A percentile compares a stretch with the other conserved stretches of the same genome.
These are phyloP conservation scores for Beauveria varroae DNA, from an alignment of 2,329 filamentous ascomycete genomes.

Conservation along the genomic window DNA sequence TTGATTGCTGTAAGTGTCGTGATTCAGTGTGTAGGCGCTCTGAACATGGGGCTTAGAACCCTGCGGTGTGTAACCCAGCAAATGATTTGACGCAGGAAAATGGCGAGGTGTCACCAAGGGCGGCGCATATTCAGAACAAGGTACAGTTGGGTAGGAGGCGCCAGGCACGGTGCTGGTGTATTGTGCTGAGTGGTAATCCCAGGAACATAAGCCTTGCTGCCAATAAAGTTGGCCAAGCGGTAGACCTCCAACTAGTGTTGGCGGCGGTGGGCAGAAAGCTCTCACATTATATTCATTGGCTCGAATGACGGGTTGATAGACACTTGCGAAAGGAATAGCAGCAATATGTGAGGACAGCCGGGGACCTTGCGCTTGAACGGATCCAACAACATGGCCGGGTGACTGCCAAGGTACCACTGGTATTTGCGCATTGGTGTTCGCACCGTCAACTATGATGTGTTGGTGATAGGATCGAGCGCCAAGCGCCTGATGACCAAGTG, in stretches of 20 bases:
- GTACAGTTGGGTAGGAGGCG: background rate
- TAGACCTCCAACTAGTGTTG: constrained; percentile 23
- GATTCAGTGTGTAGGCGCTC: background rate
- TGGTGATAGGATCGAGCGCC: background rate
- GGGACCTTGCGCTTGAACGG: background rate
- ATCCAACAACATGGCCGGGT: background rate
- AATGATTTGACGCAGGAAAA: background rate
- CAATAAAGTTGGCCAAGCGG: constrained; percentile 23
- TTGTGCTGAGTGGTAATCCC: constrained; percentile 1
- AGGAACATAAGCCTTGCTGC: constrained; percentile 12
- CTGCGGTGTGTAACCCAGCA: background rate
- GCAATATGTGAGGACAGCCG: background rate
- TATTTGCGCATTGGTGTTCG: background rate
- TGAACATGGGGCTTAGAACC: background rate
- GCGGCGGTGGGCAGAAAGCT: constrained; percentile 30
- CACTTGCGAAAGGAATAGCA: constrained; percentile 1
- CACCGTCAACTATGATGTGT: background rate
- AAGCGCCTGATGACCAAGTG: background rate
- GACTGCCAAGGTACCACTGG: background rate
- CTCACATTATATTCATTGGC: constrained; percentile 30
- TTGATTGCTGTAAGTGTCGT: constrained; percentile 11
- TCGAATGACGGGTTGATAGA: constrained; percentile 26
- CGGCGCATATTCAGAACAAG: background rate
- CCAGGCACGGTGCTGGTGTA: background rate
- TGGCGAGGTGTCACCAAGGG: background rate